Evolutionary conservation across 73 alveolate species (phyloP).

Genomic region (Paramecium biaurelia): DNA sequence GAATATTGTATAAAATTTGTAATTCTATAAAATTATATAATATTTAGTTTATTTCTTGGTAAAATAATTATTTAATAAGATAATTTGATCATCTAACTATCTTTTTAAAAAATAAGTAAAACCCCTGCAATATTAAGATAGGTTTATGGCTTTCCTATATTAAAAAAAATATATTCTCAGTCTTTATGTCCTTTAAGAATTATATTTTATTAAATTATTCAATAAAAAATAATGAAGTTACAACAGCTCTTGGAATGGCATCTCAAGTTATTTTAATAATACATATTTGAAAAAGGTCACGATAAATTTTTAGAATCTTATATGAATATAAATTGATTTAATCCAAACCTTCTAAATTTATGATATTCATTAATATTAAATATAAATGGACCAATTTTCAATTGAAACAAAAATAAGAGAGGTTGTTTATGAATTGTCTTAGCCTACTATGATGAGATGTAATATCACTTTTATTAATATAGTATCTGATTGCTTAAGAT

Average conservation of each 20-base stretch:
- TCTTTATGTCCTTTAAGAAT: no score
- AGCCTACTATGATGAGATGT: background rate
- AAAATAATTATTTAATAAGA: no score
- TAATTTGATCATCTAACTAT: no score
- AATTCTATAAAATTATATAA: no score
- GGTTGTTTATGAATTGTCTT: background rate
- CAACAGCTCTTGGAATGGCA: background rate
- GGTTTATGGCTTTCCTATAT: no score
- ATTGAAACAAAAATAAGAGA: conserved; percentile 16
- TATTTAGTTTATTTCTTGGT: no score
- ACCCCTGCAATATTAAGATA: no score
- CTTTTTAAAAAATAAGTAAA: no score
- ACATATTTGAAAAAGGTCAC: background rate
- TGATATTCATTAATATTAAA: background rate
- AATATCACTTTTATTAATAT: background rate
- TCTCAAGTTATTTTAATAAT: background rate
- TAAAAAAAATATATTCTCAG: no score
- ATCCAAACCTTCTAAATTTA: background rate
- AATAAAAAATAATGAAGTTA: no score
- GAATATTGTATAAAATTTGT: no score
- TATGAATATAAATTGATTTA: background rate
- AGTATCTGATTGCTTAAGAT: conserved; percentile 13
- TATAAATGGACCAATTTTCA: background rate
- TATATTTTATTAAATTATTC: background rate
- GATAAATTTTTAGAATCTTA: background rate